Conservation (phyloP, 305 asterid species). For the Fraxinus xanthoxyloides region DNA sequence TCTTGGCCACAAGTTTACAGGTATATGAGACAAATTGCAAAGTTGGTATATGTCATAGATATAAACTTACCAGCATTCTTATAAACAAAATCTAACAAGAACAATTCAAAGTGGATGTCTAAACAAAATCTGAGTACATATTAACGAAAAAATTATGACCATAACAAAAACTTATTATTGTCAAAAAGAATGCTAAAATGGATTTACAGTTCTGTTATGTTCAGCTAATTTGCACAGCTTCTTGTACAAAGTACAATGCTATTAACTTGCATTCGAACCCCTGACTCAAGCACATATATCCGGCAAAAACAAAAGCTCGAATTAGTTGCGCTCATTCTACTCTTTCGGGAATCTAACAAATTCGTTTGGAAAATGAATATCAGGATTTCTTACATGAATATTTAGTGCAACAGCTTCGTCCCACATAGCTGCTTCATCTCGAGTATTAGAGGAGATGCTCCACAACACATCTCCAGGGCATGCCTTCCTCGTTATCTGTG, state of each 20-base stretch:
- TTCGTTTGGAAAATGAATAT: conserved; percentile 49
- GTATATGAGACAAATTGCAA: not conserved
- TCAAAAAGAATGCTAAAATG: not conserved
- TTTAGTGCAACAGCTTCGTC: conserved; percentile 44
- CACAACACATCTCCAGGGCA: conserved; percentile 49
- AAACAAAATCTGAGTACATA: not conserved
- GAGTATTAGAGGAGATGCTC: conserved; percentile 58
- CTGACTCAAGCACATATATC: not conserved
- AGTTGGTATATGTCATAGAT: not conserved
- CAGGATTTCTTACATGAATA: conserved; percentile 71
- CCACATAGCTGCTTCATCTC: conserved; percentile 43
- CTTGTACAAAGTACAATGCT: not conserved
- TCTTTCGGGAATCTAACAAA: conserved; percentile 24
- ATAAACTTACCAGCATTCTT: not conserved
- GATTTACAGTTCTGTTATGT: not conserved
- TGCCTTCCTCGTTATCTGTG: conserved; percentile 31
- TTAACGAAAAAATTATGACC: not conserved
- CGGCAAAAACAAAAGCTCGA: not conserved
- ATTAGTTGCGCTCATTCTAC: not conserved
- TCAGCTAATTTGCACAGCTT: not conserved
- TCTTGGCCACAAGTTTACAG: not conserved
- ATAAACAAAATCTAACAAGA: not conserved
- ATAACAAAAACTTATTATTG: not conserved
- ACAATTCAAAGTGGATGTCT: not conserved
- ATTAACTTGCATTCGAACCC: not conserved